A percentile compares a stretch with the other conserved stretches of the same genome.
Conservation (phyloP, 1,284 basidiomycete species). For the Ustilago crameri region DNA sequence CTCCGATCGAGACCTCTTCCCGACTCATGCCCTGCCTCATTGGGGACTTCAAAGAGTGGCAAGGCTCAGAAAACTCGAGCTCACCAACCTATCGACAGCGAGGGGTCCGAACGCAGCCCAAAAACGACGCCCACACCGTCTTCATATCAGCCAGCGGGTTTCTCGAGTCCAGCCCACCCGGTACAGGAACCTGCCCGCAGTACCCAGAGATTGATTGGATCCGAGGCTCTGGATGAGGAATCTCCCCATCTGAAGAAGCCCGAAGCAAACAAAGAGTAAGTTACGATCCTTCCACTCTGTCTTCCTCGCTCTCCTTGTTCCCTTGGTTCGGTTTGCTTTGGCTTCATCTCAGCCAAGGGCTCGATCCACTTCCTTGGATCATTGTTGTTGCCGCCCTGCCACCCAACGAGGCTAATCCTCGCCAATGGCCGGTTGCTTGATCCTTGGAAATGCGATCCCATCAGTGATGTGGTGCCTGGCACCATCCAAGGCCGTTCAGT, state of each 20-base stretch:
- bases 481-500: not conserved
- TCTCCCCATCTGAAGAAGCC: constrained; percentile 9
- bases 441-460: too few species aligned
- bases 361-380: constrained; percentile 8
- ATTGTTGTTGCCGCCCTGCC: too few species aligned
- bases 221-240: constrained; percentile 2
- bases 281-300: not conserved
- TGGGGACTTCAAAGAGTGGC: too few species aligned
- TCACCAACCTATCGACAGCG: constrained; percentile 8
- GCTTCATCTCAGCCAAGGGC: constrained; percentile 6
- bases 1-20: too few species aligned
- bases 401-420: too few species aligned
- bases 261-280: constrained; percentile 23
- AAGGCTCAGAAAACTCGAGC: too few species aligned
- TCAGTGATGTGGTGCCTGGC: constrained; percentile 2
- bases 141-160: constrained; percentile 14
- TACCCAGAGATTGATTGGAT: not conserved
- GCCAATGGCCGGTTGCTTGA: too few species aligned
- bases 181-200: not conserved
- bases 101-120: constrained; percentile 7
- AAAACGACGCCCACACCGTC: constrained; percentile 19
- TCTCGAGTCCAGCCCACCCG: constrained; percentile 11
- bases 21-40: too few species aligned
- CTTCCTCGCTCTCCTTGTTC: not conserved
- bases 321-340: not conserved